Evolutionary conservation across 768 basidiomycete species (phyloP), one percentile per base, ranked within the genome.

Genomic region (Pleurotus djamor): DNA sequence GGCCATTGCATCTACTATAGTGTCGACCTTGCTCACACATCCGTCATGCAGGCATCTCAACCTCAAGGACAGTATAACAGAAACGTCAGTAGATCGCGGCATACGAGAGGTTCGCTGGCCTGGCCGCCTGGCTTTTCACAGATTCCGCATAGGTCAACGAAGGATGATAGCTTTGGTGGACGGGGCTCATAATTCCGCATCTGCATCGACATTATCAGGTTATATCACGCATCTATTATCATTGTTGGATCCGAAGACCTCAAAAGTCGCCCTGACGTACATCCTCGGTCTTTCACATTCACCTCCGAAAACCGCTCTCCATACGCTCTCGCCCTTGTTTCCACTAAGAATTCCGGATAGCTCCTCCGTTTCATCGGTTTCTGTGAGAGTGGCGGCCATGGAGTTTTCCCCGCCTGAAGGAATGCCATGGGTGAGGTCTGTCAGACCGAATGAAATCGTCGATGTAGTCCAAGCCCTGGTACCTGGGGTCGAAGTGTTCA

Each of bases 401-500:
- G 70, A 71, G 13, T 96, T 96, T 69, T 80, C 86, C 2, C 85
- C 83, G 4, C 91, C 94, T 0, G 91, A 88, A 3, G 92, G 88
- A 2, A 98, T 99, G 97, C 93, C 96, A 0, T 99, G 97, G 97
- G 87, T 98, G 28, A 81, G 76, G 38, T 75, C 87, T 3, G 87
- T 88, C 0, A 68, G 83, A 5, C 78, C 82, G 3, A 69, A 69
- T 2, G 81, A 83, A 50, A 64, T 96, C 56, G 72, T 67, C 17
- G 72, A 73, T 13, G 79, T 76, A 0, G 83, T 87, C 16, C 61
- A 59, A 47, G 61, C 61, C 35, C 72, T 88, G 4, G 68, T 74
- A 3, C 80, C 81, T 4, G 72, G 71, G n/a, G 76, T 75, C 45
- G 75, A 81, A 14, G 59, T 85, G 36, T 70, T 76, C 13, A 65